These are phyloP conservation scores for Globisporangium apiculatum DNA, from an alignment of 352 stramenopile genomes.

Conservation along the genomic window DNA sequence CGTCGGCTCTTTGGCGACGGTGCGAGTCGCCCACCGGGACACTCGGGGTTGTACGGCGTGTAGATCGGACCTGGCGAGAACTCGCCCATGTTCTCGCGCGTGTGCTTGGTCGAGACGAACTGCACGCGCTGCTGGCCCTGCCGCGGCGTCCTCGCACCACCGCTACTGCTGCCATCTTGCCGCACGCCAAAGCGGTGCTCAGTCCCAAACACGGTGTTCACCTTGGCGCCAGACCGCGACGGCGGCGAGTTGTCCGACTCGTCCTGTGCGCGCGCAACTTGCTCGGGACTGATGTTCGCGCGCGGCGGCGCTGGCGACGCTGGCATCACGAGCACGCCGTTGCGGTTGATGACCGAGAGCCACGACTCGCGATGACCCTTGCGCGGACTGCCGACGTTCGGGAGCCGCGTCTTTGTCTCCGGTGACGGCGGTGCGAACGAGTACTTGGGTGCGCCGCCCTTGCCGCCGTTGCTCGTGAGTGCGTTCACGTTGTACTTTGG, in stretches of 20 bases:
- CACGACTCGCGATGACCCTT: conserved; percentile 70
- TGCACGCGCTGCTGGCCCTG: conserved; percentile 52
- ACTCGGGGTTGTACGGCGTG: conserved; percentile 61
- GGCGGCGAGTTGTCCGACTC: conserved; percentile 18
- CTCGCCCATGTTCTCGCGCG: conserved; percentile 81
- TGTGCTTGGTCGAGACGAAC: conserved; percentile 70
- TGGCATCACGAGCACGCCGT: conserved; percentile 73
- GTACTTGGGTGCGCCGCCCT: conserved; percentile 37
- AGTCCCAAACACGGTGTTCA: conserved; percentile 59
- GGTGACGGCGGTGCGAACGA: conserved; percentile 57
- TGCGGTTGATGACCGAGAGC: conserved; percentile 77
- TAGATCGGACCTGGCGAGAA: conserved; percentile 84
- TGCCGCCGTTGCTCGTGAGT: conserved; percentile 46
- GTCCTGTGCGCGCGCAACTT: conserved; percentile 9
- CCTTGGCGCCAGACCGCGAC: conserved; percentile 14
- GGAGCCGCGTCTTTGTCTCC: conserved; percentile 42
- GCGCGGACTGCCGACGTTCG: conserved; percentile 42
- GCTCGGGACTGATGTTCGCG: conserved; percentile 11
- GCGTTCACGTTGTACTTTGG: conserved; percentile 79
- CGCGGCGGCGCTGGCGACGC: conserved; percentile 22
- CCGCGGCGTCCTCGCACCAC: conserved; percentile 20
- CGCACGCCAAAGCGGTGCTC: conserved; percentile 68
- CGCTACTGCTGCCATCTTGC: conserved; percentile 9
- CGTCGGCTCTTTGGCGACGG: conserved; percentile 33
- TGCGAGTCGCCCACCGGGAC: conserved; percentile 49